phyloP scores from a whole-genome alignment of 805 yeast genomes.

The Lipomyces chichibuensis region DNA sequence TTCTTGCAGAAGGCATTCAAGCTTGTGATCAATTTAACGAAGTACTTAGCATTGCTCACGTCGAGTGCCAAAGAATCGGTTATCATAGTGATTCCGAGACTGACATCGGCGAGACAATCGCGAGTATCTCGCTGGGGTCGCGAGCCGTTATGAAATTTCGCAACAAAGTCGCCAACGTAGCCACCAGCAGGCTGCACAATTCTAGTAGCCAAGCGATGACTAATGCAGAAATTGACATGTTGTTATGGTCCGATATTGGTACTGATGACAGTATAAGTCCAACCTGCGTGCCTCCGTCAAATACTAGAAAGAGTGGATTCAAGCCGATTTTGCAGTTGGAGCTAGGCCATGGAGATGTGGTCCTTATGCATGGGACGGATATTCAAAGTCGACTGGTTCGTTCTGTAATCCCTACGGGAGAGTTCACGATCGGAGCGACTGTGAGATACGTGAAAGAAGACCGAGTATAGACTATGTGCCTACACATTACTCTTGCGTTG shows the following conservation, averaged over 20 bases:
- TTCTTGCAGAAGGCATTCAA: not conserved
- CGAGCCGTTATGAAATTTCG: slow-evolving; percentile 7
- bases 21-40: slow-evolving; percentile 4
- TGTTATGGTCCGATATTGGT: not conserved
- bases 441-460: slow-evolving; percentile 2
- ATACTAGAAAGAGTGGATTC: not conserved
- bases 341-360: slow-evolving; percentile 11
- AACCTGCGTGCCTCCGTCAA: not conserved
- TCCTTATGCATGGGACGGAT: slow-evolving; percentile 4
- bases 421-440: slow-evolving; percentile 10
- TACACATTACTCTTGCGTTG: not conserved
- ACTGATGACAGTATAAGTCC: not conserved
- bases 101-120: slow-evolving; percentile 8
- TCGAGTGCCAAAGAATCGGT: slow-evolving; percentile 1
- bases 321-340: slow-evolving; percentile 8
- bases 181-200: not conserved
- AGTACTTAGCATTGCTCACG: slow-evolving; percentile 8
- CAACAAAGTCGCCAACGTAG: not conserved
- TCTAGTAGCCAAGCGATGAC: not conserved
- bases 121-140: slow-evolving; percentile 11
- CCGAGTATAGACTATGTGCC: not conserved
- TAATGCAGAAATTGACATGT: not conserved
- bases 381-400: not conserved
- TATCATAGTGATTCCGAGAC: slow-evolving; percentile 10
- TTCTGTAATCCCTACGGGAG: slow-evolving; percentile 1